phyloP scores from a whole-genome alignment of 2,329 filamentous ascomycete genomes.

The Spiromastix sp. region DNA sequence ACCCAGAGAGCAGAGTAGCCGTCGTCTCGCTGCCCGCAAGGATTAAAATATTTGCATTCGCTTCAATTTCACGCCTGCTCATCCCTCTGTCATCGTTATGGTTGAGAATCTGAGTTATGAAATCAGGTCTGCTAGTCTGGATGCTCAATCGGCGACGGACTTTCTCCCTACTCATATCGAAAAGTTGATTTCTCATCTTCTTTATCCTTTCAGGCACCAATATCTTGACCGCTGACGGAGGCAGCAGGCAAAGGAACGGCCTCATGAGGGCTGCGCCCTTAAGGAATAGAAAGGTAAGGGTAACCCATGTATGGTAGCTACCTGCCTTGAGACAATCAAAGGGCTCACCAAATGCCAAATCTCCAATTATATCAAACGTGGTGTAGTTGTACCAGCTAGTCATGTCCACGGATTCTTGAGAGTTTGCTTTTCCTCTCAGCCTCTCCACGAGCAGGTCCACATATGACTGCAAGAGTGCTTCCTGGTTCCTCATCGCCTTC shows the following conservation, averaged over 20 bases:
- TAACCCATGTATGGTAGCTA: slow-evolving; percentile 19
- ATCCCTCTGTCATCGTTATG: neutral
- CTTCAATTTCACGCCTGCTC: neutral
- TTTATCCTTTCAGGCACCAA: neutral
- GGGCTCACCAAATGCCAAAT: slow-evolving; percentile 22
- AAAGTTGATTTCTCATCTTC: neutral
- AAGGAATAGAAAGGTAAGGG: slow-evolving; percentile 7
- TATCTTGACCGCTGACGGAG: neutral
- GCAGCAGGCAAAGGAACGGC: neutral
- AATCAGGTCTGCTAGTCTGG: neutral
- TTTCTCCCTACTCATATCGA: neutral
- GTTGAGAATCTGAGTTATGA: neutral
- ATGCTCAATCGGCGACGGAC: neutral
- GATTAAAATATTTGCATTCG: slow-evolving; percentile 1
- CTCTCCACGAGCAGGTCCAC: slow-evolving; percentile 22
- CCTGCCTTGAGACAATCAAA: slow-evolving; percentile 20
- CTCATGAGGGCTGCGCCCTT: neutral
- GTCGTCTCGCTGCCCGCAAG: slow-evolving; percentile 32
- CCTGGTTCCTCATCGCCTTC: slow-evolving; percentile 28
- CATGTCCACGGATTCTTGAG: slow-evolving; percentile 14
- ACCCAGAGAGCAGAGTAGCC: slow-evolving; percentile 33
- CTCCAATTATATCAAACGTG: slow-evolving; percentile 25
- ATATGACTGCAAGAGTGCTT: slow-evolving; percentile 21
- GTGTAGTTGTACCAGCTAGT: slow-evolving; percentile 23
- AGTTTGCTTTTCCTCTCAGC: slow-evolving; percentile 12